A percentile compares a stretch with the other conserved stretches of the same genome.
phyloP scores from a whole-genome alignment of 1,139 yeast genomes.

The Hyphopichia wangnamkhiaoensis region DNA sequence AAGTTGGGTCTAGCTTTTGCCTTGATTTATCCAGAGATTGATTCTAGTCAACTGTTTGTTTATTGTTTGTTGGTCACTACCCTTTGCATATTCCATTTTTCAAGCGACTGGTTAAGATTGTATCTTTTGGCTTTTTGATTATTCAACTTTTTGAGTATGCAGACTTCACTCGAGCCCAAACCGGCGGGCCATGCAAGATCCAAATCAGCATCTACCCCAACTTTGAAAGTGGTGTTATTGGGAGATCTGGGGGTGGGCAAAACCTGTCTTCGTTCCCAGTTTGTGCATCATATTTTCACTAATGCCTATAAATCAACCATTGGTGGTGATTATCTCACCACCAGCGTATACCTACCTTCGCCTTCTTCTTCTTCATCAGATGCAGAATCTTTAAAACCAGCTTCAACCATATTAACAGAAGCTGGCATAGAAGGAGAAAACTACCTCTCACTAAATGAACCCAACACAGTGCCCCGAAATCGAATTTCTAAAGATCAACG shows the following conservation, averaged over 20 bases:
- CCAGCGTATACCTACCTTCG: slow-evolving; percentile 15
- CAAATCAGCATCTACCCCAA: slow-evolving; percentile 18
- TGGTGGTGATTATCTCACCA: slow-evolving; percentile 61
- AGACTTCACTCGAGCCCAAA: too few relatives aligned
- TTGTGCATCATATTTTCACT: slow-evolving; percentile 58
- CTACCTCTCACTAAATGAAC: background rate
- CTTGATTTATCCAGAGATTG: too few relatives aligned
- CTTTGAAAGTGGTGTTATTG: slow-evolving; percentile 53
- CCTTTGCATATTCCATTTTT: too few relatives aligned
- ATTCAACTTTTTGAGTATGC: background rate
- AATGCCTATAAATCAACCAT: slow-evolving; percentile 62
- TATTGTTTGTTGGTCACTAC: too few relatives aligned
- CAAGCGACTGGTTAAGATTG: too few relatives aligned
- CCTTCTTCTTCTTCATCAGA: background rate
- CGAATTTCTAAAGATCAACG: slow-evolving; percentile 6
- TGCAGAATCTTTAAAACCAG: background rate
- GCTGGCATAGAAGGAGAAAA: slow-evolving; percentile 1
- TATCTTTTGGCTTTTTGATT: too few relatives aligned
- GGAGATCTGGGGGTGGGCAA: slow-evolving; percentile 69
- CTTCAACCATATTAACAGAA: background rate
- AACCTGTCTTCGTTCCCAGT: slow-evolving; percentile 60
- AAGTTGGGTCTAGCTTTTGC: too few relatives aligned
- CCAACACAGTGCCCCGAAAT: slow-evolving; percentile 3
- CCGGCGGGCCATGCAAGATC: background rate
- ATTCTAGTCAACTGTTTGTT: too few relatives aligned